phyloP scores from a whole-genome alignment of 805 yeast species.

The Sugiyamaella smithiae region DNA sequence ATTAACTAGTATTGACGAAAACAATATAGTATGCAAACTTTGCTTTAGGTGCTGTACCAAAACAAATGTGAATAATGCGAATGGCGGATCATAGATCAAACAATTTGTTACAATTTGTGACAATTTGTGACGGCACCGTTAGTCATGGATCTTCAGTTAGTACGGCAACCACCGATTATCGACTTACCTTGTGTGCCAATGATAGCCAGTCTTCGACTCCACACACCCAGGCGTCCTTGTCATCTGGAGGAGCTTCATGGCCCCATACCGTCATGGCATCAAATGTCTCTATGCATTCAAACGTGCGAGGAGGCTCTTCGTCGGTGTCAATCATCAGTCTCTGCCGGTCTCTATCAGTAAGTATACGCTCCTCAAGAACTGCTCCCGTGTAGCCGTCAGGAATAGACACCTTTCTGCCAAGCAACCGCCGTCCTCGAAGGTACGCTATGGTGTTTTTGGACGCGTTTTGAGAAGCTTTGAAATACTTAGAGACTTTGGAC shows the following conservation, averaged over 20 bases:
- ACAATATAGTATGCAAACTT: no score
- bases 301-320: slow-evolving; percentile 10
- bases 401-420: slow-evolving; percentile 16
- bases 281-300: slow-evolving; percentile 8
- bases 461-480: slow-evolving; percentile 5
- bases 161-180: background rate
- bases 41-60: no score
- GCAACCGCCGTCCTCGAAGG: slow-evolving; percentile 25
- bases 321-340: background rate
- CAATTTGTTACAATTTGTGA: no score
- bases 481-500: slow-evolving; percentile 26
- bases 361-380: slow-evolving; percentile 11
- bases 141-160: slow-evolving; percentile 2
- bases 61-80: no score
- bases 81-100: no score
- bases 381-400: slow-evolving; percentile 21
- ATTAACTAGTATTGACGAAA: no score
- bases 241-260: slow-evolving; percentile 26
- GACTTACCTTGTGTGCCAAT: slow-evolving; percentile 21
- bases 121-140: no score
- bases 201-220: slow-evolving; percentile 27
- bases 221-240: slow-evolving; percentile 28
- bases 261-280: slow-evolving; percentile 27
- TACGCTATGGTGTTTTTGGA: slow-evolving; percentile 11
- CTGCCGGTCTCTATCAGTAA: slow-evolving; percentile 9